Evolutionary conservation across 2,329 filamentous ascomycete genomes (phyloP).

Genomic region (Purpureocillium takamizusanense): DNA sequence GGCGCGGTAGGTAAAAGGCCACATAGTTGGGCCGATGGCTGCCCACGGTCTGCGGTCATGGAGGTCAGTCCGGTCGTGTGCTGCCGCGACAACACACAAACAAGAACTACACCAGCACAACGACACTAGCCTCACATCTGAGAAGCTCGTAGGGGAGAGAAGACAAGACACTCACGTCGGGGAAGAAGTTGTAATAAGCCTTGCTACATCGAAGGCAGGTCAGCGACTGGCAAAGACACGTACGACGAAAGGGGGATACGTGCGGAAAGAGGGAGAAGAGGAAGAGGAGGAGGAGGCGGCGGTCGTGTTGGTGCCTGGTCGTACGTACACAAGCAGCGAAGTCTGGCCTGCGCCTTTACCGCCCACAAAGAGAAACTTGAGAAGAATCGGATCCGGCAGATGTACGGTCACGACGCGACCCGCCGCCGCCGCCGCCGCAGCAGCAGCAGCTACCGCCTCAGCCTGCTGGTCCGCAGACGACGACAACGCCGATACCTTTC

Average conservation of each 20-base stretch:
- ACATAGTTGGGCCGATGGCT: conserved; percentile 25
- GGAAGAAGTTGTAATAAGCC: conserved; percentile 24
- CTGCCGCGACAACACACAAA: too few species aligned
- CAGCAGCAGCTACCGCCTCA: background rate
- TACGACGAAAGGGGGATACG: too few species aligned
- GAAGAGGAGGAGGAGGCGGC: background rate
- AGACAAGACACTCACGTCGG: conserved; percentile 25
- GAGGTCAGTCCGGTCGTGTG: too few species aligned
- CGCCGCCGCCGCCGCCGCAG: background rate
- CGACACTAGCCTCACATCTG: too few species aligned
- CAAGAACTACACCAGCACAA: too few species aligned
- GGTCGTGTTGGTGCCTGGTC: too few species aligned
- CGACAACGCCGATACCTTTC: conserved; percentile 11
- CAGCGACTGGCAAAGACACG: too few species aligned
- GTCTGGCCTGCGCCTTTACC: conserved; percentile 23
- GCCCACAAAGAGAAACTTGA: conserved; percentile 29
- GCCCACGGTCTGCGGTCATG: conserved; percentile 7
- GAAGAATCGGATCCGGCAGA: conserved; percentile 12
- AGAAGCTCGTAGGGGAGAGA: too few species aligned
- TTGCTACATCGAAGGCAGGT: too few species aligned
- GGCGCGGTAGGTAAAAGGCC: conserved; percentile 19
- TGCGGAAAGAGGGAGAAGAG: too few species aligned
- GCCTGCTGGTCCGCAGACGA: too few species aligned
- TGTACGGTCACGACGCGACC: too few species aligned
- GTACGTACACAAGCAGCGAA: conserved; percentile 25